phyloP scores from a whole-genome alignment of 164 flowering plant species.

The Platanus orientalis region DNA sequence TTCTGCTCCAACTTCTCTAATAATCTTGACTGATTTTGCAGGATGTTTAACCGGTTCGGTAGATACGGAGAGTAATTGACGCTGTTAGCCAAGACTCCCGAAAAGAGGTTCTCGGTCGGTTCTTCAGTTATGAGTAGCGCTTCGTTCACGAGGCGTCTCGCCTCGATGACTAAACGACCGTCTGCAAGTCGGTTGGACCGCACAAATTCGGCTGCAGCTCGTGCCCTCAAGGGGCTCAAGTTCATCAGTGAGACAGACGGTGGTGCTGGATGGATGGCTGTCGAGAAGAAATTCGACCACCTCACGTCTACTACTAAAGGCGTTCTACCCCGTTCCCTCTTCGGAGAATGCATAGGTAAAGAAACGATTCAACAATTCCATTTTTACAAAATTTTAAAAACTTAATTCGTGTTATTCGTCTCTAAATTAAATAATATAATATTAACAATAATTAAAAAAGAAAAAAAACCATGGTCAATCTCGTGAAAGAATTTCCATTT shows the following conservation, averaged over 20 bases:
- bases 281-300: conserved; percentile 43
- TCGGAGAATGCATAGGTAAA: conserved; percentile 66
- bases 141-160: conserved; percentile 49
- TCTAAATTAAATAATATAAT: too few relatives aligned
- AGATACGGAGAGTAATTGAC: conserved; percentile 32
- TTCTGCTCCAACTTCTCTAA: too few relatives aligned
- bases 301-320: conserved; percentile 33
- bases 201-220: conserved; percentile 71
- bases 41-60: too few relatives aligned
- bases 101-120: conserved; percentile 40
- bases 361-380: too few relatives aligned
- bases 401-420: too few relatives aligned
- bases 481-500: too few relatives aligned
- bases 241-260: conserved; percentile 70
- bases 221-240: conserved; percentile 81
- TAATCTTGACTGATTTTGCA: too few relatives aligned
- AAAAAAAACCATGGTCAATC: too few relatives aligned
- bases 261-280: conserved; percentile 59
- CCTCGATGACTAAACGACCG: conserved; percentile 32
- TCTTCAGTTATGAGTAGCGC: conserved; percentile 37
- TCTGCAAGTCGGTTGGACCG: conserved; percentile 40
- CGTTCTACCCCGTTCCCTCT: conserved; percentile 32
- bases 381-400: too few relatives aligned
- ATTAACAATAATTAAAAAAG: too few relatives aligned
- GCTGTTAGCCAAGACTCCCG: conserved; percentile 41